Conservation (phyloP, 352 stramenopile genomes). For the Phytophthora idaei region DNA sequence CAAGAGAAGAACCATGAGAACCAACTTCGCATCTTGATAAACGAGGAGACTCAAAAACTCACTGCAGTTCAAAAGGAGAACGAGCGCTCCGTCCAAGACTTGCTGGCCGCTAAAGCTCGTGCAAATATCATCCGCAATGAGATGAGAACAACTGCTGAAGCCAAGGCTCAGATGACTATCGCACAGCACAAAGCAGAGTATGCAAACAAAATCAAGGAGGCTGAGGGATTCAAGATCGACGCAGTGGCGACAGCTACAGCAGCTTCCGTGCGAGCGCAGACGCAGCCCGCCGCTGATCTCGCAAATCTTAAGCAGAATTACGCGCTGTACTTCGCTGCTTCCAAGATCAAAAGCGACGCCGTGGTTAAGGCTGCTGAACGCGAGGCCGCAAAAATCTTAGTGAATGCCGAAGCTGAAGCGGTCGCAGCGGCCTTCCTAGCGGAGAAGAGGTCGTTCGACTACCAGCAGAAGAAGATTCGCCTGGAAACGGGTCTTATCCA, state of each 20-base stretch:
- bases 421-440: conserved; percentile 59
- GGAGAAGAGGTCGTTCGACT: conserved; percentile 77
- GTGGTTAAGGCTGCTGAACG: conserved; percentile 69
- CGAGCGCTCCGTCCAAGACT: conserved; percentile 74
- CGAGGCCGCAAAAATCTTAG: conserved; percentile 56
- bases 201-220: conserved; percentile 75
- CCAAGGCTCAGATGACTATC: conserved; percentile 76
- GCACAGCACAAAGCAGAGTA: conserved; percentile 58
- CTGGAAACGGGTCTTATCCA: conserved; percentile 66
- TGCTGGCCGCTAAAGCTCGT: conserved; percentile 67
- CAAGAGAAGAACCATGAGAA: conserved; percentile 92
- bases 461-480: conserved; percentile 72
- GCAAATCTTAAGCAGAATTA: conserved; percentile 60
- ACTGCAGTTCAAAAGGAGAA: conserved; percentile 84
- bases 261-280: not conserved
- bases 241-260: conserved; percentile 59
- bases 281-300: conserved; percentile 45
- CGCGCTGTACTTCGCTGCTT: conserved; percentile 69
- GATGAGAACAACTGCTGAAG: conserved; percentile 71
- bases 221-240: conserved; percentile 70
- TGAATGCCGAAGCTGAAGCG: conserved; percentile 63
- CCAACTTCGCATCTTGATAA: conserved; percentile 83
- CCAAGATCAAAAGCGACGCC: conserved; percentile 66
- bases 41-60: conserved; percentile 85
- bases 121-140: conserved; percentile 80